phyloP scores from a whole-genome alignment of 192 early-diverging fungal genomes.

The Podila minutissima region DNA sequence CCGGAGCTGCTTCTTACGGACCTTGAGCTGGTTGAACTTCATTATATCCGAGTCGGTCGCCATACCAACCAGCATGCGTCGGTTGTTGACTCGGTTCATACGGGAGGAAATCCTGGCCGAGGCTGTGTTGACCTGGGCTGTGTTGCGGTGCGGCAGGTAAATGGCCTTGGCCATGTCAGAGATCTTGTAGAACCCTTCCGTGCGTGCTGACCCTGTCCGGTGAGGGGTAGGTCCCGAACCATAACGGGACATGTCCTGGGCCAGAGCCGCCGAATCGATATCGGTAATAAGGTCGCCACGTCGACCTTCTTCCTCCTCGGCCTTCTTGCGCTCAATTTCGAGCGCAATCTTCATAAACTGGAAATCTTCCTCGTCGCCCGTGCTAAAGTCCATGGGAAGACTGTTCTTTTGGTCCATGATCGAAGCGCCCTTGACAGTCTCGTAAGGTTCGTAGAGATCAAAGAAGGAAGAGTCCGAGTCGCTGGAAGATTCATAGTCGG shows the following conservation, averaged over 20 bases:
- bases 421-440: conserved; percentile 24
- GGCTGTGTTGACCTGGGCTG: conserved; percentile 29
- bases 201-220: conserved; percentile 82
- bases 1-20: conserved; percentile 87
- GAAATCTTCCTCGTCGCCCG: conserved; percentile 57
- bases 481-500: conserved; percentile 37
- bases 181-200: conserved; percentile 81
- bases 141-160: conserved; percentile 66
- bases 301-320: conserved; percentile 36
- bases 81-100: conserved; percentile 74
- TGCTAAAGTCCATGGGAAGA: conserved; percentile 19
- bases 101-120: conserved; percentile 65
- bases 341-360: conserved; percentile 57
- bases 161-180: conserved; percentile 71
- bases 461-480: conserved; percentile 50
- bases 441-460: conserved; percentile 48
- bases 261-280: conserved; percentile 4
- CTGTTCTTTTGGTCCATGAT: conserved; percentile 17
- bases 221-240: conserved; percentile 52
- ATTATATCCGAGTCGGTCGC: conserved; percentile 75
- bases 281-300: conserved; percentile 1
- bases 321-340: conserved; percentile 46
- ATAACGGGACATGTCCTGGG: conserved; percentile 15
- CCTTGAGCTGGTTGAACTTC: conserved; percentile 94
- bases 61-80: conserved; percentile 65